Evolutionary conservation across 441 rosid species (phyloP).

Genomic region (Populus hybrid): DNA sequence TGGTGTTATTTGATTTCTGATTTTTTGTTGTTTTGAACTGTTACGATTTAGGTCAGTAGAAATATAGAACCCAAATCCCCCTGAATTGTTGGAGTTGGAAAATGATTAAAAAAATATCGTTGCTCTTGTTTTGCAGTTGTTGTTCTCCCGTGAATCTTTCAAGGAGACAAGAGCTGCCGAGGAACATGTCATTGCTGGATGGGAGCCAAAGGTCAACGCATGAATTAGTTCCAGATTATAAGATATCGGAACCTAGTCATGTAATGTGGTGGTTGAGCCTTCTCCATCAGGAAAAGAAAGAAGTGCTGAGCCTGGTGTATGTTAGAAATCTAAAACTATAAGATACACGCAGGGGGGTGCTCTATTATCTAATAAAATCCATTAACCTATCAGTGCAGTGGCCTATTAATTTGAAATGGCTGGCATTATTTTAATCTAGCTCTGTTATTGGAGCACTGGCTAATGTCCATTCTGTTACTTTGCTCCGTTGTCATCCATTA

Average conservation of each 20-base stretch:
- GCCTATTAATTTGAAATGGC: neutral
- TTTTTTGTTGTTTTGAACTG: too few relatives aligned
- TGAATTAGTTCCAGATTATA: conserved; percentile 34
- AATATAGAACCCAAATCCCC: neutral
- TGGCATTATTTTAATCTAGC: neutral
- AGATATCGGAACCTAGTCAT: conserved; percentile 13
- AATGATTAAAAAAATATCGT: neutral
- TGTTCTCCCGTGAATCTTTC: conserved; percentile 60
- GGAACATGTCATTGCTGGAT: conserved; percentile 67
- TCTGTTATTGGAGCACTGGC: neutral
- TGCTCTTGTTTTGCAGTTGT: conserved; percentile 27
- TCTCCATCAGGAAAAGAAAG: neutral
- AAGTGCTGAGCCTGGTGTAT: neutral
- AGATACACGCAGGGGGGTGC: conserved; percentile 9
- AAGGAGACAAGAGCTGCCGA: conserved; percentile 53
- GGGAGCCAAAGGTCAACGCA: conserved; percentile 69
- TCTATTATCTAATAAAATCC: conserved; percentile 16
- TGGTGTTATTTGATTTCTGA: neutral
- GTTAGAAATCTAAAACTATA: neutral
- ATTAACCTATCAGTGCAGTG: neutral
- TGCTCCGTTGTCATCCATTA: too few relatives aligned
- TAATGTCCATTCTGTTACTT: too few relatives aligned
- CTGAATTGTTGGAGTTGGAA: neutral
- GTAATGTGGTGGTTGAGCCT: neutral
- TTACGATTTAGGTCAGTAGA: neutral